These are phyloP conservation scores for Chlamydomonas reinhardtii DNA, from an alignment of 163 green algal genomes.

Conservation along the genomic window DNA sequence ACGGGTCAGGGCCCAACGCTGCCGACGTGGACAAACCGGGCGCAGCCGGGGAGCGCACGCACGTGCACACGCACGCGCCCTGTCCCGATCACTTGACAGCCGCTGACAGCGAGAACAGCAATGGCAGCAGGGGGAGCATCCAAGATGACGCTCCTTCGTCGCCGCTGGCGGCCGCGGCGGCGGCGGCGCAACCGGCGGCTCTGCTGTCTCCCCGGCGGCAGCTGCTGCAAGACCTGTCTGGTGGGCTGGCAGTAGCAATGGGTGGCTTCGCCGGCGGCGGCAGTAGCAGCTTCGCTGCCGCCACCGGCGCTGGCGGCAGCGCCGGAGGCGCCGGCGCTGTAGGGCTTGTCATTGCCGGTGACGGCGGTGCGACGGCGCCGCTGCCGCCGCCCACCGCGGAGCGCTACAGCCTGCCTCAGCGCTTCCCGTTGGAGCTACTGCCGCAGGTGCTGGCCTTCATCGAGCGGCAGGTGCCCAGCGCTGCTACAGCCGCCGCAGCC, in stretches of 20 bases:
- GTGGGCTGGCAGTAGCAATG: no score
- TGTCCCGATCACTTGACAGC: no score
- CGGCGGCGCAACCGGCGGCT: not conserved
- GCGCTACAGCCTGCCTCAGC: conserved; percentile 48
- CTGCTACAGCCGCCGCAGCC: not conserved
- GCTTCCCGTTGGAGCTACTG: conserved; percentile 46
- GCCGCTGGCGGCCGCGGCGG: no score
- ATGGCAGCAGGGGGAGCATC: not conserved
- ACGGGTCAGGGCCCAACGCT: no score
- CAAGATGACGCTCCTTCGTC: no score
- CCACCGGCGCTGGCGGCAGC: no score
- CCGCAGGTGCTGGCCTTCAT: conserved; percentile 35
- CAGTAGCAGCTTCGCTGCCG: not conserved
- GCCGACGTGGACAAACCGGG: no score
- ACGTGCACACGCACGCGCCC: no score
- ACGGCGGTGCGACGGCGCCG: not conserved
- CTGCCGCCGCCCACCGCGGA: conserved; percentile 23
- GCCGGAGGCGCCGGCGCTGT: no score
- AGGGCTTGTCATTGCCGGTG: not conserved
- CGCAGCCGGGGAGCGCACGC: no score
- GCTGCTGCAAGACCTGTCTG: conserved; percentile 7
- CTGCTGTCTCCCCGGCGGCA: conserved; percentile 11
- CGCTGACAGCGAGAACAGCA: no score
- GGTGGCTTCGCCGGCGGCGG: no score
- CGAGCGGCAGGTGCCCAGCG: conserved; percentile 6